Evolutionary conservation across 805 yeast genomes (phyloP), one percentile per base, ranked within the genome.

Genomic region (Zygosaccharomyces kombuchaensis): DNA sequence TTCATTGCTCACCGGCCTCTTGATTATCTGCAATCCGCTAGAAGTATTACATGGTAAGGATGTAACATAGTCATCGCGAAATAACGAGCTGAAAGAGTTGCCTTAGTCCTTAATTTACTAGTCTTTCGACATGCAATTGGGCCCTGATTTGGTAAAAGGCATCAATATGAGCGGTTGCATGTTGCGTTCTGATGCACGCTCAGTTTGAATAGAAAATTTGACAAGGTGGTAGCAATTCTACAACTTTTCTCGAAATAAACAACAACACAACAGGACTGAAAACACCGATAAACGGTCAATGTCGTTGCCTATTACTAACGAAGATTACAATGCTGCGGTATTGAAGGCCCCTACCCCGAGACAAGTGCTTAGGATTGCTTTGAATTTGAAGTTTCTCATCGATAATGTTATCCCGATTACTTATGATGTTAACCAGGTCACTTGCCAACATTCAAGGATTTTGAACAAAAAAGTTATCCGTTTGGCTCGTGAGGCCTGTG

Each of bases 401-500:
- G 96, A 88, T 65, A 71, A 75, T 35, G 71, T 84, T 12, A 74
- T 88, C 26, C 90, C 93, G 0, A 74, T 83, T 34, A 78, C 77
- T n/a, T 76, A 80, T 50, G 75, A 73, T 9, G 73, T 68, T 12
- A 60, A 66, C 4, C 71, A 71, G 2, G 75, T 87, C 36, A 67
- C 77, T 5, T 64, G 73, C 8, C 78, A 80, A 5, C 80, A 77
- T 44, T 80, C 87, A 0, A 73, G 80, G 1, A 73, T 85, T 31
- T 63, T 87, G 45, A 82, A 78, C 50, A 70, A 71, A 2, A 70
- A 72, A 13, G 85, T 85, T 2, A 61, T 84, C n/a, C 60, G 71
- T 10, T 71, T 87, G 47, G 84, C 81, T 2, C 71, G 76, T 44
- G 75, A 73, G 23, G 93, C 95, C 5, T 95, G 95, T 14, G 95